Conservation (phyloP, 2,329 filamentous ascomycete genomes). For the Neonectria coccinea region DNA sequence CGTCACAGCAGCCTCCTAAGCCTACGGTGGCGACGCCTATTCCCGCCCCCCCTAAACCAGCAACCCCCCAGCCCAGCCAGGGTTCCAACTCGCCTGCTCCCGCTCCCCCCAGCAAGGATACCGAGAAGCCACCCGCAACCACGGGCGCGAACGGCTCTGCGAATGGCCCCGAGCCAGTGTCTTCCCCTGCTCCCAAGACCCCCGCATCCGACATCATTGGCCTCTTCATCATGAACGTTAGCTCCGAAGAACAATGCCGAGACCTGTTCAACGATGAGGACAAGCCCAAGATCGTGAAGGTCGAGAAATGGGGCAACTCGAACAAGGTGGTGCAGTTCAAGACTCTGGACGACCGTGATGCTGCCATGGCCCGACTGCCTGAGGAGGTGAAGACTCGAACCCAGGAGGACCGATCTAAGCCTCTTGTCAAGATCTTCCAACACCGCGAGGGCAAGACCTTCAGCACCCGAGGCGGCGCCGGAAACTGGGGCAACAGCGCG, state of each 20-base stretch:
- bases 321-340: conserved; percentile 91
- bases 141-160: conserved; percentile 65
- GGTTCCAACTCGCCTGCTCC: conserved; percentile 55
- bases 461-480: conserved; percentile 71
- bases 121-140: conserved; percentile 64
- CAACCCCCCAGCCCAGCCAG: conserved; percentile 63
- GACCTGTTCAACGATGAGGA: conserved; percentile 88
- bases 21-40: conserved; percentile 53
- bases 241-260: conserved; percentile 83
- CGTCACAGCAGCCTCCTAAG: conserved; percentile 57
- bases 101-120: conserved; percentile 59
- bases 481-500: conserved; percentile 74
- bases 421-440: conserved; percentile 85
- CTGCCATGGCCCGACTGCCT: conserved; percentile 79
- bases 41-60: conserved; percentile 53
- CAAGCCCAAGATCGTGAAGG: conserved; percentile 79
- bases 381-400: conserved; percentile 80
- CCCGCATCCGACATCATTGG: conserved; percentile 78
- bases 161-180: conserved; percentile 63
- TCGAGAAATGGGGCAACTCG: conserved; percentile 81
- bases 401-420: conserved; percentile 79
- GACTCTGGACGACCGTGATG: conserved; percentile 81
- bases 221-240: conserved; percentile 90
- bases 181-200: conserved; percentile 71
- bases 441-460: conserved; percentile 71